Evolutionary conservation across 225 moss, liverwort and hornwort species (phyloP), one percentile per base, ranked within the genome.

Genomic region (Physcomitrellopsis africana): DNA sequence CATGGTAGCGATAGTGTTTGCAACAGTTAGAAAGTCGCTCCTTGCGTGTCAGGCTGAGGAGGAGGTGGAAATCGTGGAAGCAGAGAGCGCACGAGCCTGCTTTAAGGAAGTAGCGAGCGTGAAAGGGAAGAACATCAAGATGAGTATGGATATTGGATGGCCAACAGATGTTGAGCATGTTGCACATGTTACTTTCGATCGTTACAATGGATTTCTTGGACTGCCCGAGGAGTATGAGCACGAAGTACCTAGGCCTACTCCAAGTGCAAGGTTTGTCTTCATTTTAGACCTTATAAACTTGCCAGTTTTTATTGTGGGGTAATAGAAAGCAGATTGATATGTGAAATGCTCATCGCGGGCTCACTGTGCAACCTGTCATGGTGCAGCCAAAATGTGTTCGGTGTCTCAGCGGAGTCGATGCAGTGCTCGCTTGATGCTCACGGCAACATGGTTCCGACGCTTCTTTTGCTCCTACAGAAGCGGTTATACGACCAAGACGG

Each of bases 121-220:
- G 0, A 87, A 82, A 46, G 79, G 66, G 63, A 87, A 84, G 67
- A 81, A 84, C 11, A 68, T 22, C 60, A 94, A 94, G 80, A 89
- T 89, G 73, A 90, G 75, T 42, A 88, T 94, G 92, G 91, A 92
- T 53, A 96, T 96, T 15, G 94, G 96, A 18, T 96, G 96, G 96
- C 96, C 96, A 20, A 96, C 94, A 17, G 94, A 94, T 76, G 96
- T 96, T 63, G 94, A 94, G 81, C 96, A 96, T 73, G 91, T 96
- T 22, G 96, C 96, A 10, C 96, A 96, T 70, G 96, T 96, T 57
- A 96, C 96, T 0, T 96, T 96, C 53, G 96, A 96, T 72, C 96
- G 96, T 52, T 96, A 91, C 76, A 94, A 94, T 63, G 96, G 96
- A 51, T 96, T 96, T 68, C 92, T 96, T 62, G 96, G 96, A 41